phyloP scores from a whole-genome alignment of 768 basidiomycete species.

The Suillus brevipes region DNA sequence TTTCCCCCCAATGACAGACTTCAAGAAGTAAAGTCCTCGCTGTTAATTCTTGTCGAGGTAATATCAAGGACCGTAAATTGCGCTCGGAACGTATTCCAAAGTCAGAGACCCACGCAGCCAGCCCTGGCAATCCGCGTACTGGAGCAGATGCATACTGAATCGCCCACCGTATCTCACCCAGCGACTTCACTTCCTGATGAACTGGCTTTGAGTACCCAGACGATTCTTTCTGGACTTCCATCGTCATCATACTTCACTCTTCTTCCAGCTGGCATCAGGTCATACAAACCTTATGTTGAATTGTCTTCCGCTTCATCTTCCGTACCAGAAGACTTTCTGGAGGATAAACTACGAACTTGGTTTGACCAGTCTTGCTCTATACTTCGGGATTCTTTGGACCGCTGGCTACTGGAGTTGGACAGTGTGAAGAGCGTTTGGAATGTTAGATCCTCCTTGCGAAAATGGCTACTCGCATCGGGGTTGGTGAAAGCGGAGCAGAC shows the following conservation, averaged over 20 bases:
- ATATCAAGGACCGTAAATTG: constrained; percentile 60
- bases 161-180: constrained; percentile 21
- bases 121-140: constrained; percentile 61
- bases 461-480: constrained; percentile 44
- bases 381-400: constrained; percentile 45
- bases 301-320: constrained; percentile 57
- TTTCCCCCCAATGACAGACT: constrained; percentile 36
- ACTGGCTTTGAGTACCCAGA: constrained; percentile 63
- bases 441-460: constrained; percentile 52
- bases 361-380: constrained; percentile 51
- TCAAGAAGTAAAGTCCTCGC: constrained; percentile 54
- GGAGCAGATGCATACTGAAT: constrained; percentile 60
- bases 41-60: constrained; percentile 51
- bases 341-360: constrained; percentile 60
- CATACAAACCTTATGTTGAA: constrained; percentile 87
- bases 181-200: constrained; percentile 43
- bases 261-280: constrained; percentile 66
- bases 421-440: constrained; percentile 71
- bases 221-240: constrained; percentile 68
- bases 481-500: constrained; percentile 50
- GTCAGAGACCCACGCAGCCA: constrained; percentile 24
- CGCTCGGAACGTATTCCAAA: constrained; percentile 58
- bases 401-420: constrained; percentile 62
- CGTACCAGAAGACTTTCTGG: constrained; percentile 44
- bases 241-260: constrained; percentile 82